Evolutionary conservation across 768 basidiomycete genomes (phyloP), one percentile per base, ranked within the genome.

Genomic region (Mycena maculata): DNA sequence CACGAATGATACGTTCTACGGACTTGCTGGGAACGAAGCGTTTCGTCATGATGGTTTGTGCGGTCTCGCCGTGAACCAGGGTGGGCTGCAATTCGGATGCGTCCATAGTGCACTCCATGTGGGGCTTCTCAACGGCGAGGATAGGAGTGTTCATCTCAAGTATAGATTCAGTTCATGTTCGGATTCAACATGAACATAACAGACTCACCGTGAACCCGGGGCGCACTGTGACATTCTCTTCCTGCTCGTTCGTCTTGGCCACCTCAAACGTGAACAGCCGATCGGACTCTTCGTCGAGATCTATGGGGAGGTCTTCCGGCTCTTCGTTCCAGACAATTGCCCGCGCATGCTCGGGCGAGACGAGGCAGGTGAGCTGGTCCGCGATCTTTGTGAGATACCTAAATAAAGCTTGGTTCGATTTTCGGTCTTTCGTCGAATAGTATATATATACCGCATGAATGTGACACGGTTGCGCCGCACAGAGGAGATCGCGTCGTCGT

Each of bases 321-420:
- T 80, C 77, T 5, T 81, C 73, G 13, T 71, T 76, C 83, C 83
- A 88, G 4, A 87, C 72, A 50, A 90, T 77, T 3, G 80, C 73
- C 39, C 76, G 67, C 0, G 84, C 78, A 49, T 89, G 84, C 16
- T 84, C 81, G 0, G 82, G 71, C 5, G 88, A 87, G 22, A 90
- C 74, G 36, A 90, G 72, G 28, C 83, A 84, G 0, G 85, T 71
- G 2, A 86, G 72, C 73, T 90, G 89, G 67, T 90, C 88, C 20
- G 84, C 77, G 41, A 90, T 80, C 75, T 88, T 88, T 1, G 82
- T 87, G 15, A 90, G 82, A 68, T 90, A 90, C 52, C 89, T 90
- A 38, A 23, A 23, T 22, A 41, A 47, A 49, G 31, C n/a, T 38
- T 39, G 13, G 55, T 47, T 50, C 30, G 53, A 68, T 50, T 36